Evolutionary conservation across 192 early-diverging fungal genomes (phyloP).

Genomic region (Chytriomyces confervae): DNA sequence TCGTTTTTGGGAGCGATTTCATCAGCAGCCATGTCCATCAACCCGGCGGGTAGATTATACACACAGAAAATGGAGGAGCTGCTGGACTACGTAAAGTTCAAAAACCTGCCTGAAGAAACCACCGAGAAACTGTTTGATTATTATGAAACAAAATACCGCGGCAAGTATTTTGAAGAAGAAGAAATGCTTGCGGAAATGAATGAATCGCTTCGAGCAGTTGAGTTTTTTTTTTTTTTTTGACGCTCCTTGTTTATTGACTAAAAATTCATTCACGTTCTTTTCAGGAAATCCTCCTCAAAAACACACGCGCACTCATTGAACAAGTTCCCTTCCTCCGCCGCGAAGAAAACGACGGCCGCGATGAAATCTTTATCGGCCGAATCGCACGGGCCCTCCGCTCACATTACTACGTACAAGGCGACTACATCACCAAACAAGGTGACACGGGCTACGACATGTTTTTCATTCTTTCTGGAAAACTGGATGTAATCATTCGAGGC

Average conservation of each 20-base stretch:
- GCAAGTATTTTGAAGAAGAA: constrained; percentile 38
- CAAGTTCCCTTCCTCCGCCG: constrained; percentile 40
- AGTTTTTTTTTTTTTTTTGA: not conserved
- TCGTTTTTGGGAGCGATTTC: not conserved
- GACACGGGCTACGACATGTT: constrained; percentile 47
- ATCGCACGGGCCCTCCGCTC: constrained; percentile 17
- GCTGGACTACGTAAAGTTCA: constrained; percentile 12
- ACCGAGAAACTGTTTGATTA: constrained; percentile 16
- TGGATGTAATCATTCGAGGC: constrained; percentile 41
- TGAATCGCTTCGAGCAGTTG: constrained; percentile 30
- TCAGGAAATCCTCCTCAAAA: constrained; percentile 34
- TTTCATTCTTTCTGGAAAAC: constrained; percentile 35
- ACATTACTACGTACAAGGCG: constrained; percentile 31
- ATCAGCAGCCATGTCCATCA: constrained; percentile 7
- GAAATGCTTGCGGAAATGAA: constrained; percentile 53
- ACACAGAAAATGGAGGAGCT: constrained; percentile 14
- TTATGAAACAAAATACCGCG: constrained; percentile 33
- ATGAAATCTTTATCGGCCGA: constrained; percentile 35
- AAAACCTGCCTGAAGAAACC: constrained; percentile 2
- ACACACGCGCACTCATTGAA: constrained; percentile 32
- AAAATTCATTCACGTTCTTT: constrained; percentile 6
- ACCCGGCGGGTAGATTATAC: not conserved
- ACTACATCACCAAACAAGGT: constrained; percentile 28
- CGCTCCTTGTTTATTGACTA: not conserved
- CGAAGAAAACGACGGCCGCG: constrained; percentile 32